Evolutionary conservation across 2,329 filamentous ascomycete genomes (phyloP), one percentile per base, ranked within the genome.

Genomic region (Trichoderma asperellum): DNA sequence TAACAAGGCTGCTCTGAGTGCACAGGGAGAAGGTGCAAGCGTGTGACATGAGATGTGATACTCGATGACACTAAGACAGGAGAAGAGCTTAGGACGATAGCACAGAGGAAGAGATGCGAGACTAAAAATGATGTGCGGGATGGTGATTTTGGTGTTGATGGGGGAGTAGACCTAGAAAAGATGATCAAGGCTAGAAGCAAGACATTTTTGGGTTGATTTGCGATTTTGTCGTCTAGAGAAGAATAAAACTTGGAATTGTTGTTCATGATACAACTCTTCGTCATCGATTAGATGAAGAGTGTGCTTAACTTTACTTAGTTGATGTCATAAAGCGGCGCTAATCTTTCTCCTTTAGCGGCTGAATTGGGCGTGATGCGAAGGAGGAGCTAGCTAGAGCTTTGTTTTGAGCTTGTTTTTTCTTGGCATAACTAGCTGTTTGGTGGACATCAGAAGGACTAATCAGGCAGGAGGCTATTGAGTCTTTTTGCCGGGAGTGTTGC

Each of bases 321-420:
- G 52, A 65, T 65, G 37, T 65, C 52, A 65, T 43, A 18, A 32
- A 47, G 52, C 35, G 32, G 52, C 29, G 62, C 52, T 57, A 37
- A 57, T 65, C 52, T 57, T 47, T n/a, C n/a, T 43, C 14, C 27
- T n/a, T 65, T 47, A 65, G 53, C 55, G 35, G 37, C 18, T 11
- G 37, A n/a, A 55, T 35, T 40, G 47, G 32, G 32, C 35, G 32
- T 32, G n/a, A 37, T 40, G 47, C 29, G 35, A 11, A 0, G 27
- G 43, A 37, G 16, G 18, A 40, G 24, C 47, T 63, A 24, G 49
- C 61, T 16, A 4, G 34, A 21, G 24, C 34, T 29, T 32, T 16
- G 37, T 14, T 43, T n/a, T 43, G 40, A 43, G 18, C 40, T 32
- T 56, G 16, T 37, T 21, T 27, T 27, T 21, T 34, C 8, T 55